Evolutionary conservation across 345 rosid genomes (phyloP), one percentile per base, ranked within the genome.

Genomic region (Gossypium raimondii): DNA sequence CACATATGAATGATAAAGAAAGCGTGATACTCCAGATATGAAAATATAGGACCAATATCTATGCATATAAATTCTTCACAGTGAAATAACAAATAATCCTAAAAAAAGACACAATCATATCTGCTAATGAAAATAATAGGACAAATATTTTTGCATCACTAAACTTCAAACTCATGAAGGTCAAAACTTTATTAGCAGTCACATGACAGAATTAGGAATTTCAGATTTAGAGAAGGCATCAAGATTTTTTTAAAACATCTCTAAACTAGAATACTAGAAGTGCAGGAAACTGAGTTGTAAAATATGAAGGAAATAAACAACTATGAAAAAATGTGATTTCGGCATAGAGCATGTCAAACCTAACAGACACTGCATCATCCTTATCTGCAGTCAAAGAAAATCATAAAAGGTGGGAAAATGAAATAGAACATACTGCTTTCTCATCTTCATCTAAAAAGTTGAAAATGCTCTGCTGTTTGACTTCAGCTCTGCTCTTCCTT

Each of bases 381-480:
- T 43, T 16, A 50, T 50, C 29, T 9, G 25, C 34, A 3, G 47
- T 25, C 69, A 47, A 57, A 50, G 53, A 47, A 71, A 53, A 63
- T 47, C 79, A 74, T 22, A 34, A 56, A 12, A 53, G 17, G 9
- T 58, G 44, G 74, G 10, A 63, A n/a, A 58, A 65, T 66, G 63
- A 29, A 38, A 76, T 77, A 67, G 68, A 78, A 73, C 89, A 67
- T 87, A 95, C 99, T 50, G 83, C 83, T 84, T 76, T 95, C 86
- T 95, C 99, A 75, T 93, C 98, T 18, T 93, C 99, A 69, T 95
- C 99, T 44, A 93, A 82, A 79, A 93, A 95, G 84, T 82, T 92
- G 53, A 91, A 83, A 82, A 95, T 81, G 84, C 74, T 88, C 84
- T 95, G 99, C 73, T 89, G 89, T 83, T 88, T 89, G 81, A 88